Evolutionary conservation across 2,329 filamentous ascomycete species (phyloP), one percentile per base, ranked within the genome.

Genomic region (Trichoderma cornu-damae): DNA sequence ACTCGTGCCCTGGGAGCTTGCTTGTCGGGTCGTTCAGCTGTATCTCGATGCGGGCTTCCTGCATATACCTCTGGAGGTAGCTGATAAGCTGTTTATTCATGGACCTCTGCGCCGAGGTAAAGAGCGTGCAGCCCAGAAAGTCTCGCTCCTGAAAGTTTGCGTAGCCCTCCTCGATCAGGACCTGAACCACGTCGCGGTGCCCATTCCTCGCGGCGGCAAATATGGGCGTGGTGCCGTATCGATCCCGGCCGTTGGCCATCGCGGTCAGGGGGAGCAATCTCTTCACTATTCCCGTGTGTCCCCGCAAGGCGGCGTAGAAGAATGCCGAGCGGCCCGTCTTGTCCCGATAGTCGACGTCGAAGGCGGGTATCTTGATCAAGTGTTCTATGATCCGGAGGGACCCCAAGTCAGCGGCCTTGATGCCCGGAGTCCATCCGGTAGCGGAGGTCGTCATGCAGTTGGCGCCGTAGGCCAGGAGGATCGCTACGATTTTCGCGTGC

Each of bases 291-390:
- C 44, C 44, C 3, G 14, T n/a, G 18, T 59, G 56, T 8, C 59
- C 59, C 24, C 59, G 43, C 55, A 59, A 49, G 3, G 59, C 59
- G 5, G 59, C 59, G 8, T 58, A 56, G 38, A 60, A 60, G 49
- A 60, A 28, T 18, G 44, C 18, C 28, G 59, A 54, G 6, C 59
- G 55, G 30, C 49, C 59, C 2, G 30, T 14, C n/a, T 22, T 58
- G 12, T 60, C 56, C 6, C 54, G 24, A 4, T 44, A 18, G 6
- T 60, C 55, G 14, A 55, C 30, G 3, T 55, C 35, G 14, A 60
- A 58, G 6, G 32, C 35, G 1, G 24, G 49, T 3, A 26, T 4
- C 24, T n/a, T 16, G 22, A 58, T 38, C 14, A 60, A 60, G 3
- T 53, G 14, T 3, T 44, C 22, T 12, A 60, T 6, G 5, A 44